phyloP scores from a whole-genome alignment of 768 basidiomycete genomes.

The Rhizopogon vinicolor region DNA sequence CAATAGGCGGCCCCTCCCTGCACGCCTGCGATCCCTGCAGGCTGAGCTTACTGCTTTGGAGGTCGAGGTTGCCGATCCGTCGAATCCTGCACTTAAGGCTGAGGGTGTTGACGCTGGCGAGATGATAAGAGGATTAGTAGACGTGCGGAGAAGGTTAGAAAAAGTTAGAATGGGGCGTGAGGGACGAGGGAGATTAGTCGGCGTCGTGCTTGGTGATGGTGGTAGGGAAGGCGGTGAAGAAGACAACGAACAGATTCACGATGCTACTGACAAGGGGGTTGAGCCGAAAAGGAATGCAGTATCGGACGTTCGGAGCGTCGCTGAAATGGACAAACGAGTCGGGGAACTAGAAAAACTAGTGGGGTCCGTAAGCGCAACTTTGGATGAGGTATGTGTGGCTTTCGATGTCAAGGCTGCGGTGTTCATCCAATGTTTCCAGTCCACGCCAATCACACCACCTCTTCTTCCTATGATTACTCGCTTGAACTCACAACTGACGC shows the following conservation, averaged over 20 bases:
- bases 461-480: slow-evolving; percentile 79
- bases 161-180: slow-evolving; percentile 63
- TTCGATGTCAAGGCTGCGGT: background rate
- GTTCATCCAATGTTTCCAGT: slow-evolving; percentile 31
- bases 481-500: slow-evolving; percentile 78
- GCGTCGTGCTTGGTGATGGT: slow-evolving; percentile 39
- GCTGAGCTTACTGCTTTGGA: slow-evolving; percentile 80
- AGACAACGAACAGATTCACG: background rate
- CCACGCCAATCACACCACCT: slow-evolving; percentile 70
- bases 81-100: slow-evolving; percentile 63
- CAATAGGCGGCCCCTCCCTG: slow-evolving; percentile 41
- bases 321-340: slow-evolving; percentile 80
- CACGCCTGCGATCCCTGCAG: slow-evolving; percentile 63
- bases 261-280: slow-evolving; percentile 7
- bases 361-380: slow-evolving; percentile 70
- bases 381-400: slow-evolving; percentile 73
- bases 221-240: slow-evolving; percentile 6
- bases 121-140: slow-evolving; percentile 72
- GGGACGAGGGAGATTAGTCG: slow-evolving; percentile 61
- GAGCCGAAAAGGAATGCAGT: slow-evolving; percentile 14
- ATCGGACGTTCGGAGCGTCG: slow-evolving; percentile 44
- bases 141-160: slow-evolving; percentile 64
- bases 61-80: slow-evolving; percentile 73
- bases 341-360: slow-evolving; percentile 79
- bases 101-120: slow-evolving; percentile 68